A percentile compares a stretch with the other conserved stretches of the same genome.
phyloP scores from a whole-genome alignment of 192 early-diverging fungal genomes.

The Backusella macrospora region DNA sequence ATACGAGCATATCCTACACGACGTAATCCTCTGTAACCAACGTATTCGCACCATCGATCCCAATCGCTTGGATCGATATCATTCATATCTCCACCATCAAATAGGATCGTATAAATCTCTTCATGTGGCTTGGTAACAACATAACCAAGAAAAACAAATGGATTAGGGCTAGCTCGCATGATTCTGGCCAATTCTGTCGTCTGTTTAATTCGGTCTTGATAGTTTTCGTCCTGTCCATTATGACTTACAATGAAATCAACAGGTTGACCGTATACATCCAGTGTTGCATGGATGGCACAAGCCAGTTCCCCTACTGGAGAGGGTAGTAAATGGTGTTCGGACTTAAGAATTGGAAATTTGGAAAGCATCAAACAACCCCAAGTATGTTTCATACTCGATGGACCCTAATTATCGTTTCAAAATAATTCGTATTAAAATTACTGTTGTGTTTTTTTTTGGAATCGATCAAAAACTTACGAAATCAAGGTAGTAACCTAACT shows the following conservation, averaged over 20 bases:
- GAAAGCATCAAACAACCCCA: constrained; percentile 87
- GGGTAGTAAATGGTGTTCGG: constrained; percentile 75
- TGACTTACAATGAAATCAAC: constrained; percentile 84
- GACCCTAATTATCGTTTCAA: constrained; percentile 48
- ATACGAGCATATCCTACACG: constrained; percentile 75
- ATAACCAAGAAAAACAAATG: constrained; percentile 80
- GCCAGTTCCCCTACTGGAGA: constrained; percentile 84
- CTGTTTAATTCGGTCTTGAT: constrained; percentile 71
- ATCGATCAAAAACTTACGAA: constrained; percentile 45
- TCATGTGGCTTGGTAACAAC: constrained; percentile 78
- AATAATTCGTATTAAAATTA: background rate
- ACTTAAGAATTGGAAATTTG: constrained; percentile 77
- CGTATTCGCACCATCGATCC: constrained; percentile 86
- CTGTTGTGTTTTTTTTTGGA: background rate
- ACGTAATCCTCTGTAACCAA: constrained; percentile 76
- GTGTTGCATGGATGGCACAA: constrained; percentile 82
- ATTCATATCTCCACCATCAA: constrained; percentile 66
- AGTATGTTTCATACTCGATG: constrained; percentile 82
- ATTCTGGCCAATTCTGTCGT: constrained; percentile 79
- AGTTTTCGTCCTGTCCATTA: constrained; percentile 83
- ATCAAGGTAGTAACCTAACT: constrained; percentile 79
- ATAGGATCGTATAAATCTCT: constrained; percentile 64
- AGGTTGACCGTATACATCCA: constrained; percentile 77
- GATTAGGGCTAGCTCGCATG: constrained; percentile 71
- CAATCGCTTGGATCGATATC: constrained; percentile 77